These are phyloP conservation scores for Aurantiochytrium sp. DNA, from an alignment of 108 stramenopile genomes.

Conservation along the genomic window DNA sequence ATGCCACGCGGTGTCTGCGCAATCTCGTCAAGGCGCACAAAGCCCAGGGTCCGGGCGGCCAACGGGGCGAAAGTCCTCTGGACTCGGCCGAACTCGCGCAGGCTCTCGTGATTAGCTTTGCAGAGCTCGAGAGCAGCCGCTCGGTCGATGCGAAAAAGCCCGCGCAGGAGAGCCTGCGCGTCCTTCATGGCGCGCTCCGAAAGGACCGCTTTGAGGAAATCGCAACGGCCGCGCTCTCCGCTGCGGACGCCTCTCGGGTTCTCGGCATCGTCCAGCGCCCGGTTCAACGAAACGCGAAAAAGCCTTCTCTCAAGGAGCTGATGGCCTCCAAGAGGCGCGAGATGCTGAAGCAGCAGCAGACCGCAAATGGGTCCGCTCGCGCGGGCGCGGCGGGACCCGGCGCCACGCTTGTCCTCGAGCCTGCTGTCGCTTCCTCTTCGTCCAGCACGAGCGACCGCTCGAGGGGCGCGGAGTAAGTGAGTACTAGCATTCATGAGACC, in stretches of 20 bases:
- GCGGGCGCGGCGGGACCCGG: background rate
- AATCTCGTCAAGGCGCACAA: background rate
- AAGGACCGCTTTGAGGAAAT: background rate
- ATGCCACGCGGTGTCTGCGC: background rate
- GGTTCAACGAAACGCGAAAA: background rate
- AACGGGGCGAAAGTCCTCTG: background rate
- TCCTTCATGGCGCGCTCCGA: background rate
- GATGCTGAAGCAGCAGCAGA: background rate
- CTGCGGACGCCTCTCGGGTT: slow-evolving; percentile 3
- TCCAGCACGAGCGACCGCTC: no score
- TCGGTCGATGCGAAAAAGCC: slow-evolving; percentile 14
- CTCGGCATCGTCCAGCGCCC: background rate
- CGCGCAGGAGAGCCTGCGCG: background rate
- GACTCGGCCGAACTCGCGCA: background rate
- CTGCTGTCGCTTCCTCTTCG: no score
- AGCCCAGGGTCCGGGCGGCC: background rate
- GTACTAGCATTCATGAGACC: no score
- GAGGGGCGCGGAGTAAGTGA: no score
- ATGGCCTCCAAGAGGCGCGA: background rate
- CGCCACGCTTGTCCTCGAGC: no score
- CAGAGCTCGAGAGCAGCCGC: background rate
- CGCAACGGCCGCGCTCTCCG: background rate
- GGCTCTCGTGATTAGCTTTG: background rate
- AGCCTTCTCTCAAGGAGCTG: slow-evolving; percentile 1
- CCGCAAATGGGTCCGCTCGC: background rate